A percentile compares a stretch with the other conserved stretches of the same genome.
phyloP scores from a whole-genome alignment of 2,329 filamentous ascomycete species.

The Macroventuria anomochaeta region DNA sequence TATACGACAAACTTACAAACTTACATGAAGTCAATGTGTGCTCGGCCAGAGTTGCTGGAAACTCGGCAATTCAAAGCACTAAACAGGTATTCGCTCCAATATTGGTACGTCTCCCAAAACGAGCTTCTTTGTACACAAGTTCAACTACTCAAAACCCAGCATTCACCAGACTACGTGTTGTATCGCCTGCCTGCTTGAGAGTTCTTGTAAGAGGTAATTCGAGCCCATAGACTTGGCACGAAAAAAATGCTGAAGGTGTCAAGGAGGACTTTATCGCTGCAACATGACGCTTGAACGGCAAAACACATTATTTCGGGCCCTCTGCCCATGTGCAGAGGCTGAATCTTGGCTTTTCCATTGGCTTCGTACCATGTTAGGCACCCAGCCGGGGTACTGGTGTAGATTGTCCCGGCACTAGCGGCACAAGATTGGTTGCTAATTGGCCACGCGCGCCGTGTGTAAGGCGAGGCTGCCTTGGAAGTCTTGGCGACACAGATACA shows the following conservation, averaged over 20 bases:
- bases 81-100: too few relatives aligned
- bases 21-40: too few relatives aligned
- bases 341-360: neutral
- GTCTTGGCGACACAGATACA: slow-evolving; percentile 5
- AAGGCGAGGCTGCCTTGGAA: neutral
- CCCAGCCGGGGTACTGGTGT: neutral
- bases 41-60: too few relatives aligned
- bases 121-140: too few relatives aligned
- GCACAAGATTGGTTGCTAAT: neutral
- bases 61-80: too few relatives aligned
- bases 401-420: slow-evolving; percentile 2
- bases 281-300: slow-evolving; percentile 1
- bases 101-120: too few relatives aligned
- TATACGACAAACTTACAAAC: too few relatives aligned
- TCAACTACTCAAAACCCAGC: too few relatives aligned
- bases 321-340: neutral
- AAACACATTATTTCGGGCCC: neutral
- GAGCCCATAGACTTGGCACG: neutral
- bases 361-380: neutral
- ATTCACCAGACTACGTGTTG: neutral
- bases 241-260: neutral
- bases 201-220: neutral
- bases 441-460: slow-evolving; percentile 2
- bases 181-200: neutral
- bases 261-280: neutral